Evolutionary conservation across 345 rosid genomes (phyloP), one percentile per base, ranked within the genome.

Genomic region (Sonneratia alba): DNA sequence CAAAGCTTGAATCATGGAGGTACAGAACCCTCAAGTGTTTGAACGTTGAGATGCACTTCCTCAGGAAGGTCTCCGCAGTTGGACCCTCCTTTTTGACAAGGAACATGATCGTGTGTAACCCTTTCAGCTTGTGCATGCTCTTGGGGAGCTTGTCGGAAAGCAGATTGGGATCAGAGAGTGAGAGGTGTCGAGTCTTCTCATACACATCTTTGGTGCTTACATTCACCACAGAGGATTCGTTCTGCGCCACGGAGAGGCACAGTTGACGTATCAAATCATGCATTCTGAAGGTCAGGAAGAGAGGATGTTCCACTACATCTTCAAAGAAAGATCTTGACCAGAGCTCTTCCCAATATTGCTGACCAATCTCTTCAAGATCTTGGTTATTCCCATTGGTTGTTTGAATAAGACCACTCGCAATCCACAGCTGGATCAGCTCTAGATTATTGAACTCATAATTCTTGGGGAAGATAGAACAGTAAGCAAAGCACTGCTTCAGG

Each of bases 401-500:
- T 12, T 37, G 34, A 67, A 74, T 69, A 48, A 74, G 53, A 19
- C 77, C 73, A 2, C 62, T 61, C 3, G 77, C 70, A 0, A 74
- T 69, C 77, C 77, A 83, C 4, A 73, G 67, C 0, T 18, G 73
- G 61, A 79, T 69, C 11, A 83, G 19, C 37, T 42, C 53, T 0
- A 76, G 57, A n/a, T 68, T 72, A 21, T 51, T 2, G 21, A 81
- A 77, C 27, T 24, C 56, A 14, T 67, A 70, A 43, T 72, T 80
- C 71, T 76, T 84, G 0, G 85, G 85, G 45, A 79, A 77, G 61
- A 81, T 73, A 3, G 80, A 72, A 69, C 87, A 81, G 22, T 75
- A 76, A 19, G 84, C 83, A 48, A 81, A 81, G 69, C 85, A 81
- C 66, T 73, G 77, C 67, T 81, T 84, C 69, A 84, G 76, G 51